These are phyloP conservation scores for Aphanocladium album DNA, from an alignment of 2,329 filamentous ascomycete genomes.

Conservation along the genomic window DNA sequence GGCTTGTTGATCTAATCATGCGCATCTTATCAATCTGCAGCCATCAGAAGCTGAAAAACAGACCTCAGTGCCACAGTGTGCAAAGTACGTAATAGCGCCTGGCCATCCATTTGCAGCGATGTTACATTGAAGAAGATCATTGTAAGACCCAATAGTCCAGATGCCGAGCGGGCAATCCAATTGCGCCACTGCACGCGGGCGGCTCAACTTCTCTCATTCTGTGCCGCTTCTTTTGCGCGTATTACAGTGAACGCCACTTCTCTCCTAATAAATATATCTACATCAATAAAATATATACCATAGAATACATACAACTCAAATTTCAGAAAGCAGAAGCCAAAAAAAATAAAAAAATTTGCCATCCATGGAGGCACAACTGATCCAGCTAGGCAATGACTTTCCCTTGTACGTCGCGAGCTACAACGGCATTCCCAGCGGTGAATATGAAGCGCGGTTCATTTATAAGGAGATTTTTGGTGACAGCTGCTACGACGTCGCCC, in stretches of 20 bases:
- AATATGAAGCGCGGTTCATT: conserved; percentile 18
- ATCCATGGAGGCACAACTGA: background rate
- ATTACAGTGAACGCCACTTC: background rate
- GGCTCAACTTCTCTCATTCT: background rate
- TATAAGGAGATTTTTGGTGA: conserved; percentile 21
- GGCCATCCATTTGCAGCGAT: background rate
- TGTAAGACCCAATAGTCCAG: background rate
- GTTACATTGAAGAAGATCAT: background rate
- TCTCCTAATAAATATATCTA: background rate
- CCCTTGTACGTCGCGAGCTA: conserved; percentile 4
- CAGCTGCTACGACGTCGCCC: conserved; percentile 18
- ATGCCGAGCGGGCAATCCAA: background rate
- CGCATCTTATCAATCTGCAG: background rate
- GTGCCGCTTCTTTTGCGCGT: background rate
- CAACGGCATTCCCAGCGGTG: background rate
- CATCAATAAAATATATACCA: background rate
- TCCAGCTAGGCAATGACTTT: conserved; percentile 3
- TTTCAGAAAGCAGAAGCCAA: background rate
- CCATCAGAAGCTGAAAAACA: background rate
- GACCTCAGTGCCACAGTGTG: background rate
- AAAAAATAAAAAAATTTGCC: background rate
- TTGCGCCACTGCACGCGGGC: background rate
- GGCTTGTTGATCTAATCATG: background rate
- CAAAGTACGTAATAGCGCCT: background rate
- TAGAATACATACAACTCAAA: background rate